phyloP scores from a whole-genome alignment of 2,329 filamentous ascomycete species.

The Hypomyces rosellus region DNA sequence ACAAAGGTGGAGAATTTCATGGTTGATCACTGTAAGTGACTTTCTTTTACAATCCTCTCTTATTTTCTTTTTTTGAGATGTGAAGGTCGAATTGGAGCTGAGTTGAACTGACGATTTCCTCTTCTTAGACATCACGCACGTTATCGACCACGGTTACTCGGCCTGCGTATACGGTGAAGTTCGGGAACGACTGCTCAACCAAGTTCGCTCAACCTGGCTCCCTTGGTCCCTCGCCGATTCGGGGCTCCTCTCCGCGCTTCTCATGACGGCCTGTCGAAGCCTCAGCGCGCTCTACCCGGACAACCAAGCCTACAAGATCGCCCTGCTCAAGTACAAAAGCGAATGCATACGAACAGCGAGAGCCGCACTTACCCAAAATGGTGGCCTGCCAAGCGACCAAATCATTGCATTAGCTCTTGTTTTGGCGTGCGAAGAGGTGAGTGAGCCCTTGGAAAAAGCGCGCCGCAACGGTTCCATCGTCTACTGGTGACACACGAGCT shows the following conservation, averaged over 20 bases:
- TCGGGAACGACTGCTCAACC: conserved; percentile 1
- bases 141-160: conserved; percentile 7
- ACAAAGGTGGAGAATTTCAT: background rate
- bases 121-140: conserved; percentile 5
- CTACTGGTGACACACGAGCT: no score
- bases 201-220: conserved; percentile 3
- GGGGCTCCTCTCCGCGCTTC: background rate
- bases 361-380: background rate
- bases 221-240: conserved; percentile 8
- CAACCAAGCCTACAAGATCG: conserved; percentile 1
- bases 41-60: background rate
- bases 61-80: no score
- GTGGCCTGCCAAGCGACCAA: background rate
- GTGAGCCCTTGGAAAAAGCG: background rate
- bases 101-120: background rate
- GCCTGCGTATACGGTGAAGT: conserved; percentile 2
- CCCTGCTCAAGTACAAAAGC: conserved; percentile 3
- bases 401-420: conserved; percentile 7
- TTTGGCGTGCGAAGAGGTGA: conserved; percentile 3
- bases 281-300: background rate
- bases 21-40: conserved; percentile 4
- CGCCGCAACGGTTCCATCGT: no score
- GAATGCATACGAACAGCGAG: conserved; percentile 5
- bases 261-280: conserved; percentile 7
- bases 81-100: background rate